Percentiles rank a stretch among this genome's conserved stretches.
These are phyloP conservation scores for Collybia sordida DNA, from an alignment of 768 basidiomycete species.

Conservation along the genomic window DNA sequence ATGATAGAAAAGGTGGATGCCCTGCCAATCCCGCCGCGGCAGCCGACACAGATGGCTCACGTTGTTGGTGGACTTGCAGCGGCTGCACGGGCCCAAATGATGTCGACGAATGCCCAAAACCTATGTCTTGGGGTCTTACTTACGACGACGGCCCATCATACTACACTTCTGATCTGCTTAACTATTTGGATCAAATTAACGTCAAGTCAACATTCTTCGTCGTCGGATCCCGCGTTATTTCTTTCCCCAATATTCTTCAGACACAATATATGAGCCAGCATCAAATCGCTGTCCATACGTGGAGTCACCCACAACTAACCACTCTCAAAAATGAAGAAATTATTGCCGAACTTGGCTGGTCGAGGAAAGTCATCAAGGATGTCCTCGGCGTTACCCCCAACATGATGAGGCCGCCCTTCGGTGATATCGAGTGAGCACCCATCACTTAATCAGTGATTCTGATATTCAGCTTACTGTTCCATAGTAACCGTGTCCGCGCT, in stretches of 20 bases:
- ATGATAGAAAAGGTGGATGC: constrained; percentile 47
- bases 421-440: constrained; percentile 66
- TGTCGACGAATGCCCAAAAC: constrained; percentile 71
- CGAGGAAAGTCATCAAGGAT: constrained; percentile 82
- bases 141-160: constrained; percentile 82
- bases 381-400: constrained; percentile 76
- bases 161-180: constrained; percentile 72
- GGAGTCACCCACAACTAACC: constrained; percentile 76
- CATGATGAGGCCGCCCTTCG: constrained; percentile 80
- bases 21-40: constrained; percentile 46
- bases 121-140: constrained; percentile 54
- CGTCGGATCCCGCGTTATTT: constrained; percentile 79
- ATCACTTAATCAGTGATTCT: not conserved
- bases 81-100: constrained; percentile 70
- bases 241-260: constrained; percentile 68
- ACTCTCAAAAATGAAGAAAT: constrained; percentile 76
- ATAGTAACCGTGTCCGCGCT: constrained; percentile 82
- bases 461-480: constrained; percentile 10
- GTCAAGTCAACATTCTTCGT: constrained; percentile 87
- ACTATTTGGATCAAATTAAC: constrained; percentile 61
- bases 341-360: constrained; percentile 89
- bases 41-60: constrained; percentile 47
- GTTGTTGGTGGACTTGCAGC: constrained; percentile 84
- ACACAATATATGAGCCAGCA: constrained; percentile 76
- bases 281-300: constrained; percentile 69